Percentiles rank a stretch among this genome's conserved stretches.
These are phyloP conservation scores for Grosmannia penicillata DNA, from an alignment of 2,329 filamentous ascomycete species.

Conservation along the genomic window DNA sequence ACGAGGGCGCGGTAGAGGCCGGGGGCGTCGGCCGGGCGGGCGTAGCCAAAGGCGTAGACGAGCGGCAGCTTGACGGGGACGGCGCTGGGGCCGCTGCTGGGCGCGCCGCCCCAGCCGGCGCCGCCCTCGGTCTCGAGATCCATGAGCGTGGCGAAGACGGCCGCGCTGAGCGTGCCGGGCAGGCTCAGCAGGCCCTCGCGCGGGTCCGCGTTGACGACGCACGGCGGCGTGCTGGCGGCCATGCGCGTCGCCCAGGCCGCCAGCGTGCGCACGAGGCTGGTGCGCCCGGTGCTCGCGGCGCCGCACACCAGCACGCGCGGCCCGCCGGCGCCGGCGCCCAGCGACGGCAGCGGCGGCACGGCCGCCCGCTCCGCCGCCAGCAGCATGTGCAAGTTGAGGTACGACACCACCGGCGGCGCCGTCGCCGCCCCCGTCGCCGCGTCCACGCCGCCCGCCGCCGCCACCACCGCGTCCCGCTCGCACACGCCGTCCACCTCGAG, in stretches of 20 bases:
- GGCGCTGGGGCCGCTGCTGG: constrained; percentile 76
- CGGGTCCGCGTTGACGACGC: constrained; percentile 75
- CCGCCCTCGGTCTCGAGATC: constrained; percentile 67
- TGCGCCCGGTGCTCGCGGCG: constrained; percentile 67
- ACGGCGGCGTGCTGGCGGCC: constrained; percentile 36
- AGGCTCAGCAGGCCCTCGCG: constrained; percentile 64
- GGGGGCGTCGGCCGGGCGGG: constrained; percentile 56
- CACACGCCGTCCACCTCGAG: constrained; percentile 58
- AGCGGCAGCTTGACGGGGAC: constrained; percentile 86
- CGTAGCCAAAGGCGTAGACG: constrained; percentile 74
- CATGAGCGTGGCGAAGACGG: constrained; percentile 75
- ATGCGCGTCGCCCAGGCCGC: constrained; percentile 61
- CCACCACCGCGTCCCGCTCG: constrained; percentile 45
- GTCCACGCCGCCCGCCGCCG: not conserved
- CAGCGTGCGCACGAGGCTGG: constrained; percentile 61
- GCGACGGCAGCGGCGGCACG: constrained; percentile 27
- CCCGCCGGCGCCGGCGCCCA: constrained; percentile 34
- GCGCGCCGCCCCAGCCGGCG: constrained; percentile 69
- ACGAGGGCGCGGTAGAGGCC: constrained; percentile 60
- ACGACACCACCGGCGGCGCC: constrained; percentile 58
- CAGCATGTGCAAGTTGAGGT: constrained; percentile 78
- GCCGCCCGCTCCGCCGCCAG: constrained; percentile 58
- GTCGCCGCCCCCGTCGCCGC: not conserved
- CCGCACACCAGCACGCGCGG: constrained; percentile 80
- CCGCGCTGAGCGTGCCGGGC: constrained; percentile 70